Percentiles rank a stretch among this genome's conserved stretches.
phyloP scores from a whole-genome alignment of 2,329 filamentous ascomycete species.

The Mycosphaerella sp. region DNA sequence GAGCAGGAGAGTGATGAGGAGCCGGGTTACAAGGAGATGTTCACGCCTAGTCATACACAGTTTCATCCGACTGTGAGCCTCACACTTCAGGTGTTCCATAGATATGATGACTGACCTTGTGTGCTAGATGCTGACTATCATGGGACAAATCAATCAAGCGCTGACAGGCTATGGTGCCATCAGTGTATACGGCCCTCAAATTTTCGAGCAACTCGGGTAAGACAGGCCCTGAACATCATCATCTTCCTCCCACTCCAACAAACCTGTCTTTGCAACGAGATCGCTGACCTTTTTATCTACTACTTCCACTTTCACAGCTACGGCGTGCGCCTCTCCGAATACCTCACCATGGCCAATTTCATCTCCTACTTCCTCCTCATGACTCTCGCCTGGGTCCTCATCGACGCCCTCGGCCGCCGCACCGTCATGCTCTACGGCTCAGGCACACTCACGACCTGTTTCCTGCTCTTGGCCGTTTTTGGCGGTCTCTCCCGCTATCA shows the following conservation, averaged over 20 bases:
- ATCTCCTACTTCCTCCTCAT: slow-evolving; percentile 55
- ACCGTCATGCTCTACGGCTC: slow-evolving; percentile 51
- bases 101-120: neutral
- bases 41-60: slow-evolving; percentile 48
- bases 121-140: slow-evolving; percentile 47
- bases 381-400: slow-evolving; percentile 55
- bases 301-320: slow-evolving; percentile 34
- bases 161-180: slow-evolving; percentile 50
- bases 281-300: no score
- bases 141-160: slow-evolving; percentile 58
- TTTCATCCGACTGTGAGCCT: slow-evolving; percentile 49
- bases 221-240: no score
- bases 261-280: no score
- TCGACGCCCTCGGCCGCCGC: slow-evolving; percentile 51
- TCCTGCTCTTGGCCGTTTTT: slow-evolving; percentile 48
- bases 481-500: slow-evolving; percentile 44
- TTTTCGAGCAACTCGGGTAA: slow-evolving; percentile 53
- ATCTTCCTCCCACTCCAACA: no score
- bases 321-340: slow-evolving; percentile 46
- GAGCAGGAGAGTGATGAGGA: slow-evolving; percentile 42
- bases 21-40: slow-evolving; percentile 52
- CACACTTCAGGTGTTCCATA: neutral
- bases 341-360: slow-evolving; percentile 55
- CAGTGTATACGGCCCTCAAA: slow-evolving; percentile 57
- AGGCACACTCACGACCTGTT: slow-evolving; percentile 43